phyloP scores from a whole-genome alignment of 106 monocot species.

The Vanilla planifolia region DNA sequence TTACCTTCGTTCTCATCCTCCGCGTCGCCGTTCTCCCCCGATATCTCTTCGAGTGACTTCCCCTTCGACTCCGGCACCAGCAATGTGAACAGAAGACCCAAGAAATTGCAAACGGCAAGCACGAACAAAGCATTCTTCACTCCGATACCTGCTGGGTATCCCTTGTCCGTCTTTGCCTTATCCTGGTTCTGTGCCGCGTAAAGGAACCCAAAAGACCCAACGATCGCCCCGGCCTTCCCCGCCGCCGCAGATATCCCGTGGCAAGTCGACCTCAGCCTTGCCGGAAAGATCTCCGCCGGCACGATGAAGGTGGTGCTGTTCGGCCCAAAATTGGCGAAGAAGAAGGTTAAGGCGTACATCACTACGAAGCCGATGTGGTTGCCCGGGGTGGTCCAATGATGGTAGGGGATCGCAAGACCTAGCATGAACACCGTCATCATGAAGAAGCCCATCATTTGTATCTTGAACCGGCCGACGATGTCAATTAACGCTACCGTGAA shows the following conservation, averaged over 20 bases:
- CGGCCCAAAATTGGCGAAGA: slow-evolving; percentile 21
- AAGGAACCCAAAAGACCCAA: slow-evolving; percentile 19
- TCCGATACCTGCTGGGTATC: slow-evolving; percentile 3
- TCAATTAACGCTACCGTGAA: slow-evolving; percentile 5
- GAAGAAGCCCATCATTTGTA: slow-evolving; percentile 7
- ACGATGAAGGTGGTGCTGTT: slow-evolving; percentile 38
- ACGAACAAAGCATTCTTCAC: slow-evolving; percentile 26
- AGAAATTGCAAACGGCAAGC: slow-evolving; percentile 22
- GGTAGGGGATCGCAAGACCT: slow-evolving; percentile 8
- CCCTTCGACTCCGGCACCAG: slow-evolving; percentile 24
- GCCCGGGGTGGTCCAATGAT: slow-evolving; percentile 18
- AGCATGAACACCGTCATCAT: slow-evolving; percentile 16
- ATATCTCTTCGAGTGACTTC: slow-evolving; percentile 25
- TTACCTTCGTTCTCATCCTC: neutral
- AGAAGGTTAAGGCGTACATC: slow-evolving; percentile 11
- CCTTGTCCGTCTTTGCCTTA: neutral
- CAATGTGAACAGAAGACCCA: slow-evolving; percentile 31
- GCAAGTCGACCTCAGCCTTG: slow-evolving; percentile 12
- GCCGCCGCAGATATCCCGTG: slow-evolving; percentile 38
- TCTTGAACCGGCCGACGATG: slow-evolving; percentile 9
- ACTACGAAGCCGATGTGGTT: slow-evolving; percentile 9
- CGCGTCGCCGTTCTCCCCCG: slow-evolving; percentile 18
- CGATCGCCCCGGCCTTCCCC: slow-evolving; percentile 36
- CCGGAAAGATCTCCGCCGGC: slow-evolving; percentile 19
- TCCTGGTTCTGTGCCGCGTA: neutral